Conservation (phyloP, 2,329 filamentous ascomycete species). For the Cladophialophora carrionii region DNA sequence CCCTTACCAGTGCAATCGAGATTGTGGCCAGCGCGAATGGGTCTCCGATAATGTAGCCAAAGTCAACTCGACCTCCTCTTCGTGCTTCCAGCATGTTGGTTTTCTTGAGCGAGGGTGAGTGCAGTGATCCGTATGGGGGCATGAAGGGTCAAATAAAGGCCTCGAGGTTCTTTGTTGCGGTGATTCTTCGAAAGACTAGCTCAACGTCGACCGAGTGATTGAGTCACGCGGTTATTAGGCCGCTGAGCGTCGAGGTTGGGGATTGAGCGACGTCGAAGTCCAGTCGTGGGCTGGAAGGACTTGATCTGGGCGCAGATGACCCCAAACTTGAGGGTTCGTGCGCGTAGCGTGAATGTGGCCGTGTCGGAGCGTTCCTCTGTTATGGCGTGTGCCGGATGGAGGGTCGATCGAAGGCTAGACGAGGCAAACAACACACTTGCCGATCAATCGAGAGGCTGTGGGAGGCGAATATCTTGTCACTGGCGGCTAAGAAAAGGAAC, state of each 20-base stretch:
- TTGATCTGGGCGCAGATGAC: conserved; percentile 30
- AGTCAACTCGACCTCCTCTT: conserved; percentile 57
- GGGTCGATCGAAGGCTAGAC: conserved; percentile 11
- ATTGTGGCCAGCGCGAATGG: conserved; percentile 94
- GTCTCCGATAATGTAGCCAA: conserved; percentile 92
- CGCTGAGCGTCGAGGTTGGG: neutral
- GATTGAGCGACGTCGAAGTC: conserved; percentile 18
- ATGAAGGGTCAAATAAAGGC: conserved; percentile 53
- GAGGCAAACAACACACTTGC: conserved; percentile 24
- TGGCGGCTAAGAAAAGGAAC: conserved; percentile 22
- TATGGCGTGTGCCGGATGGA: conserved; percentile 18
- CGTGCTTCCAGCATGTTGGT: conserved; percentile 47
- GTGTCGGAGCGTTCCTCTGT: conserved; percentile 5
- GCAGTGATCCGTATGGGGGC: conserved; percentile 73
- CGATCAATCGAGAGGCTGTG: conserved; percentile 16
- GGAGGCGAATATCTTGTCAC: conserved; percentile 21
- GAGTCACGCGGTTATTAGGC: conserved; percentile 14
- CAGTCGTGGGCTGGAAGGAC: conserved; percentile 28
- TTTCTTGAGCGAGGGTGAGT: conserved; percentile 74
- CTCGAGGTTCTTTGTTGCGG: conserved; percentile 13
- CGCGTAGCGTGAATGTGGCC: conserved; percentile 21
- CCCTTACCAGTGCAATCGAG: conserved; percentile 83
- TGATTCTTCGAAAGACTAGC: conserved; percentile 1
- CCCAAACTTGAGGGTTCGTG: conserved; percentile 13
- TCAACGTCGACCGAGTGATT: conserved; percentile 10